Percentiles rank a stretch among this genome's conserved stretches.
phyloP scores from a whole-genome alignment of 2,329 filamentous ascomycete genomes.

The Cercospora sojina region DNA sequence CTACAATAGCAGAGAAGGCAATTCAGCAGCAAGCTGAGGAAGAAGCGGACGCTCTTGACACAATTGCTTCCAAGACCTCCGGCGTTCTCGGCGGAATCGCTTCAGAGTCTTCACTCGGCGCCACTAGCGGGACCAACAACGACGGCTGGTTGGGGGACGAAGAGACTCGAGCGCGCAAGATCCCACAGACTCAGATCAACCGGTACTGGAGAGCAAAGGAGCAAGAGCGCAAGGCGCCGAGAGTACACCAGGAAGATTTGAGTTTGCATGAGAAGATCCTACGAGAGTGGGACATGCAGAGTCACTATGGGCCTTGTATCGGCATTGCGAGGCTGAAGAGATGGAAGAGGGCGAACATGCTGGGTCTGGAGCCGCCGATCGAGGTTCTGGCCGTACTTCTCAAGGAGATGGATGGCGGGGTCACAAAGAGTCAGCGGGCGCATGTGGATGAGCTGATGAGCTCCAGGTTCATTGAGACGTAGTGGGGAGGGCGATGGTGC shows the following conservation, averaged over 20 bases:
- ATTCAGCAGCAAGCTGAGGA: constrained; percentile 42
- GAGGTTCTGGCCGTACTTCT: constrained; percentile 86
- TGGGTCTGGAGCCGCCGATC: constrained; percentile 84
- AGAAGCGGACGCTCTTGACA: constrained; percentile 34
- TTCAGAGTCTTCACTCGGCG: constrained; percentile 35
- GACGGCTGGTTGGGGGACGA: constrained; percentile 40
- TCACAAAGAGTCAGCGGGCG: constrained; percentile 60
- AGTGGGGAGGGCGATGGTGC: not conserved
- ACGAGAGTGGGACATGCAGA: constrained; percentile 87
- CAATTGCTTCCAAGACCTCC: constrained; percentile 25
- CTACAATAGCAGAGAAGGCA: constrained; percentile 42
- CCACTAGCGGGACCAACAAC: constrained; percentile 50
- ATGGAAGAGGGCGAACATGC: constrained; percentile 79
- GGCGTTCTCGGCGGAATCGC: constrained; percentile 37
- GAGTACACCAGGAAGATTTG: constrained; percentile 76
- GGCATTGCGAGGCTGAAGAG: constrained; percentile 78
- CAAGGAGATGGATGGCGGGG: constrained; percentile 62
- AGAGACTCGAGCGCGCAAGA: constrained; percentile 60
- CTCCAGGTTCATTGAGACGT: constrained; percentile 46
- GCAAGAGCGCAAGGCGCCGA: constrained; percentile 62
- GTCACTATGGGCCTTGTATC: constrained; percentile 87
- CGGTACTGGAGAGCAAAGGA: constrained; percentile 78
- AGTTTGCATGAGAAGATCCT: constrained; percentile 78
- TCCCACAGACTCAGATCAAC: constrained; percentile 68
- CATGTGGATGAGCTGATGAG: constrained; percentile 69